Evolutionary conservation across 1,284 basidiomycete species (phyloP), one percentile per base, ranked within the genome.

Genomic region (Porodaedalea pini): DNA sequence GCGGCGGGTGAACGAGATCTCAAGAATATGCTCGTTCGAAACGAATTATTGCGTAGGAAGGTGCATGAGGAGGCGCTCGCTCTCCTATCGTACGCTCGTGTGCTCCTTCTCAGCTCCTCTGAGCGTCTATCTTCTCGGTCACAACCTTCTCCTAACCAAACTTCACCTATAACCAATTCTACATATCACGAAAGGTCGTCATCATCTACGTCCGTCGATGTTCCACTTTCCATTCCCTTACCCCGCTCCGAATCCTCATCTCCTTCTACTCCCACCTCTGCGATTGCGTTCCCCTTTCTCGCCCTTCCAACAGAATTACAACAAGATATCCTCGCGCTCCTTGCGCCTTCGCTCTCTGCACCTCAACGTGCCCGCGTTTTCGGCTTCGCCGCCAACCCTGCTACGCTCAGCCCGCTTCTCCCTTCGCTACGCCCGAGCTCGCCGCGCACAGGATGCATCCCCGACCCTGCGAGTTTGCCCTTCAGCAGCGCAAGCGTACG

Each of bases 261-360:
- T 51, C 29, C 32, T 25, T 29, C 4, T 21, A 40, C 43, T 6
- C 40, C 39, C 8, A n/a, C 29, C 27, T 29, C 36, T 15, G n/a
- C 51, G 2, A 25, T 36, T 32, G 48, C 31, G n/a, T 73, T 73
- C 61, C 69, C 70, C 7, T 81, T 80, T 64, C 64, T 62, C 17
- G 64, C 64, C 13, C 73, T 89, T 27, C 86, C 86, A 0, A 76
- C 69, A 21, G 86, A 89, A 66, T 71, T 89, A 19, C 78, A 81
- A 58, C 72, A 83, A 2, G 63, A 81, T 64, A 79, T 83, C 54
- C 74, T 88, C 31, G 79, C 81, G 19, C 75, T 79, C 63, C 66
- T 85, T 29, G 77, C 83, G 2, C 85, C 85, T 10, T 72, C 71
- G 0, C 76, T 89, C 23, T 86, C 85, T 2, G 59, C 73, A 8